Percentiles rank a stretch among this genome's conserved stretches.
Conservation (phyloP, 1,284 basidiomycete genomes). For the Phylloboletellus chloephorus region DNA sequence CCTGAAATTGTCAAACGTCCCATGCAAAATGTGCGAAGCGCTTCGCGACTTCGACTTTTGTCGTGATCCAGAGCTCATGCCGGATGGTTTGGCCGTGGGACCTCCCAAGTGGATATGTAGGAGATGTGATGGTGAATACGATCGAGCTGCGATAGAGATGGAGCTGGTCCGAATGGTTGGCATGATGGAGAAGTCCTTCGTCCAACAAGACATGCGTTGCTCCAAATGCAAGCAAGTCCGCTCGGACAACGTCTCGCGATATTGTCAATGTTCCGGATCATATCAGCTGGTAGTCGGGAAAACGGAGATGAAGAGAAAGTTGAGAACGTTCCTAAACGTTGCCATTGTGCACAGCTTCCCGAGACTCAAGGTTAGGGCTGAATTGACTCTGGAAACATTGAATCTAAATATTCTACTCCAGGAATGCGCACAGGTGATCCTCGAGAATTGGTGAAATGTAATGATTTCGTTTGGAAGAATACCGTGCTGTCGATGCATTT, state of each 20-base stretch:
- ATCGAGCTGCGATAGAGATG: slow-evolving; percentile 81
- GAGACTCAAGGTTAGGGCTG: slow-evolving; percentile 55
- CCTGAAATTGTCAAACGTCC: slow-evolving; percentile 81
- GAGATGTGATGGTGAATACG: slow-evolving; percentile 83
- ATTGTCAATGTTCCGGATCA: slow-evolving; percentile 85
- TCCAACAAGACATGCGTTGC: slow-evolving; percentile 89
- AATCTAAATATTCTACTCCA: slow-evolving; percentile 23
- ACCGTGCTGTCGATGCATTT: slow-evolving; percentile 2
- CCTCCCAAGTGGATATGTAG: slow-evolving; percentile 59
- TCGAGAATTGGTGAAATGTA: slow-evolving; percentile 39
- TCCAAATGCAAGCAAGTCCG: slow-evolving; percentile 85
- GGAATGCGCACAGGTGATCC: slow-evolving; percentile 52
- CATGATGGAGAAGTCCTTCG: slow-evolving; percentile 67
- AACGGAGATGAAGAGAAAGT: slow-evolving; percentile 60
- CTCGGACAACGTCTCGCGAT: slow-evolving; percentile 78
- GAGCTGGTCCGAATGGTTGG: slow-evolving; percentile 77
- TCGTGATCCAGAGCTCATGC: slow-evolving; percentile 83
- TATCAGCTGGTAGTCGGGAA: slow-evolving; percentile 71
- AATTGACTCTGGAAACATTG: neutral
- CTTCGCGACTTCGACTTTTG: slow-evolving; percentile 94
- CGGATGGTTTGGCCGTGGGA: slow-evolving; percentile 44
- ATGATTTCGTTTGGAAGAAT: neutral
- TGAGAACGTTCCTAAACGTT: slow-evolving; percentile 79
- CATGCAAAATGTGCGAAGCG: slow-evolving; percentile 86
- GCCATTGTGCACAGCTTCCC: slow-evolving; percentile 65